phyloP scores from a whole-genome alignment of 768 basidiomycete species.

The Guyanaporus albipodus region DNA sequence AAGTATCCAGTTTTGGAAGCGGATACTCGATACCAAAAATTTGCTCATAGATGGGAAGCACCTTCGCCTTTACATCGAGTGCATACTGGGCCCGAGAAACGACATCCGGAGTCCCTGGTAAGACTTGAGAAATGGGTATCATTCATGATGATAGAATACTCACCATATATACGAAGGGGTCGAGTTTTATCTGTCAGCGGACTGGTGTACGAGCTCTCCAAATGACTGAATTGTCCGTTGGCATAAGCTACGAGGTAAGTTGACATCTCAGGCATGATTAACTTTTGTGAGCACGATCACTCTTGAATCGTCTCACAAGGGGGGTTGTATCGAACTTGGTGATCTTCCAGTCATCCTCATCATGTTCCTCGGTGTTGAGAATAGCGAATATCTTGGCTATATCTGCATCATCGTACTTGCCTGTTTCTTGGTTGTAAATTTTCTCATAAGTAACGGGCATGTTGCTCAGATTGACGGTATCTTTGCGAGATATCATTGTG shows the following conservation, averaged over 20 bases:
- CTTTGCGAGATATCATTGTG: slow-evolving; percentile 73
- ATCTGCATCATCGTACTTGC: slow-evolving; percentile 31
- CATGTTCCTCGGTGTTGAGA: slow-evolving; percentile 34
- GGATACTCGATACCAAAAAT: slow-evolving; percentile 92
- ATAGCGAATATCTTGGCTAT: slow-evolving; percentile 41
- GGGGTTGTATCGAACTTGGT: slow-evolving; percentile 81
- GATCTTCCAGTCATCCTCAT: slow-evolving; percentile 63
- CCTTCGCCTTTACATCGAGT: slow-evolving; percentile 78
- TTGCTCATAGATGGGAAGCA: slow-evolving; percentile 87
- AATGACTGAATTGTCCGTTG: slow-evolving; percentile 70
- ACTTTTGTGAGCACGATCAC: neutral
- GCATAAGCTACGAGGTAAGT: slow-evolving; percentile 88
- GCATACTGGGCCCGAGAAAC: slow-evolving; percentile 84
- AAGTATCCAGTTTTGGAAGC: slow-evolving; percentile 90
- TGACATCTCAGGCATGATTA: slow-evolving; percentile 51
- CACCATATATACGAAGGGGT: slow-evolving; percentile 83
- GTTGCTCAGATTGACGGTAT: slow-evolving; percentile 80
- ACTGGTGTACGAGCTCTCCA: slow-evolving; percentile 74
- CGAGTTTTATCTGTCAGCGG: slow-evolving; percentile 76
- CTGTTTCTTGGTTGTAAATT: slow-evolving; percentile 34
- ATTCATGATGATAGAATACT: slow-evolving; percentile 12
- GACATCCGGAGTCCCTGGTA: slow-evolving; percentile 69
- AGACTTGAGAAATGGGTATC: neutral
- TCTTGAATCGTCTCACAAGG: slow-evolving; percentile 35
- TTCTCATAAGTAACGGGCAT: slow-evolving; percentile 74